A percentile compares a stretch with the other conserved stretches of the same genome.
phyloP scores from a whole-genome alignment of 2,329 filamentous ascomycete species.

The Fulvia fulva region DNA sequence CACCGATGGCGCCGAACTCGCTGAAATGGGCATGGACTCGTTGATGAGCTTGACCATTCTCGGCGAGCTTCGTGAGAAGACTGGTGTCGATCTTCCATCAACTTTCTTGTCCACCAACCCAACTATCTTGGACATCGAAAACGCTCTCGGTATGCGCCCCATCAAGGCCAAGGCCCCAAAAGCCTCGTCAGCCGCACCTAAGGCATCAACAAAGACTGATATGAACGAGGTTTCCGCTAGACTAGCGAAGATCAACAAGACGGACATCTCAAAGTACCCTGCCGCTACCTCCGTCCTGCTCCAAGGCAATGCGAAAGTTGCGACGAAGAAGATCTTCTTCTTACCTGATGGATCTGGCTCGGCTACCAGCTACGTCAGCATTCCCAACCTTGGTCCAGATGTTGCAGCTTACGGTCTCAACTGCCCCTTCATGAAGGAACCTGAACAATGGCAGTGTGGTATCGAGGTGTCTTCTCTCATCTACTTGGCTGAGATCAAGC shows the following conservation, averaged over 20 bases:
- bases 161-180: slow-evolving; percentile 33
- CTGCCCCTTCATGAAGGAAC: slow-evolving; percentile 68
- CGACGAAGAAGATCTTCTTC: slow-evolving; percentile 53
- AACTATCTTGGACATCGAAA: slow-evolving; percentile 63
- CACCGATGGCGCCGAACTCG: slow-evolving; percentile 56
- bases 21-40: slow-evolving; percentile 55
- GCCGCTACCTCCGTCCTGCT: slow-evolving; percentile 54
- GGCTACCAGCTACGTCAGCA: slow-evolving; percentile 64
- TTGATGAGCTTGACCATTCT: slow-evolving; percentile 52
- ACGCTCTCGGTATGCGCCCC: slow-evolving; percentile 55
- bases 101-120: slow-evolving; percentile 59
- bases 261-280: slow-evolving; percentile 43
- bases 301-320: slow-evolving; percentile 54
- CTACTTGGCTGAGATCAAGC: slow-evolving; percentile 66
- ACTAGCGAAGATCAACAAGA: slow-evolving; percentile 35
- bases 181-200: slow-evolving; percentile 20
- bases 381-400: slow-evolving; percentile 51
- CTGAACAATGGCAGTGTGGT: slow-evolving; percentile 61
- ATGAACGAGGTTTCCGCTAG: slow-evolving; percentile 49
- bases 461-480: slow-evolving; percentile 62
- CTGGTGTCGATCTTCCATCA: slow-evolving; percentile 47
- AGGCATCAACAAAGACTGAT: slow-evolving; percentile 30
- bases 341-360: slow-evolving; percentile 53
- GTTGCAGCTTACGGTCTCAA: slow-evolving; percentile 56
- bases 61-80: slow-evolving; percentile 49